A percentile compares a stretch with the other conserved stretches of the same genome.
Conservation (phyloP, 2,329 filamentous ascomycete species). For the Scopulariopsis brevicaulis region DNA sequence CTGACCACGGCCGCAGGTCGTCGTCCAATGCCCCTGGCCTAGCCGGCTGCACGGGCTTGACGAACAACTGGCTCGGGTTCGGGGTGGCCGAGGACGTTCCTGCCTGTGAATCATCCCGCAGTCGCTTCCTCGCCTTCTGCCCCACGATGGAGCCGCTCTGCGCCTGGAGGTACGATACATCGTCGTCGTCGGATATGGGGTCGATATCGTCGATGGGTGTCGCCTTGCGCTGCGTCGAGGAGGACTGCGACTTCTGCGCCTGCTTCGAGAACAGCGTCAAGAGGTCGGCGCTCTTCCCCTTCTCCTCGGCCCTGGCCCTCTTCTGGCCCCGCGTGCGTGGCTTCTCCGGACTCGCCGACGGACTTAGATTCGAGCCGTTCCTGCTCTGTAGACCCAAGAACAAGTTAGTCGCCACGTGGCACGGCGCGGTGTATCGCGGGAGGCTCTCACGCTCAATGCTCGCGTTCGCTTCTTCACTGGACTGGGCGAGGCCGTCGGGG, state of each 20-base stretch:
- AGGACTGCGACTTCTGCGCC: slow-evolving; percentile 32
- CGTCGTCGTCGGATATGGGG: slow-evolving; percentile 50
- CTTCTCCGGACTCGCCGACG: slow-evolving; percentile 35
- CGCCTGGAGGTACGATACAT: slow-evolving; percentile 37
- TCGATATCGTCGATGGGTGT: slow-evolving; percentile 36
- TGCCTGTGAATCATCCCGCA: slow-evolving; percentile 20
- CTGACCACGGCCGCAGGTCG: slow-evolving; percentile 72
- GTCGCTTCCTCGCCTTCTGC: slow-evolving; percentile 41
- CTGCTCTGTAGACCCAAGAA: neutral
- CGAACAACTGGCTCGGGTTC: slow-evolving; percentile 37
- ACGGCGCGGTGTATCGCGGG: neutral
- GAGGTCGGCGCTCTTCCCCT: slow-evolving; percentile 43
- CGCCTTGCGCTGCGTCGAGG: slow-evolving; percentile 7
- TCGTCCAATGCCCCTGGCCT: slow-evolving; percentile 23
- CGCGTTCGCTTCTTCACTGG: slow-evolving; percentile 20
- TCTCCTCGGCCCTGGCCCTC: slow-evolving; percentile 35
- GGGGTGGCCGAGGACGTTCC: slow-evolving; percentile 11
- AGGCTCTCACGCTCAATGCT: neutral
- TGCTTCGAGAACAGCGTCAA: slow-evolving; percentile 51
- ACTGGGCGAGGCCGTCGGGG: slow-evolving; percentile 26
- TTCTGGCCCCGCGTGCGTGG: slow-evolving; percentile 21
- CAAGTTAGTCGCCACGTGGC: neutral
- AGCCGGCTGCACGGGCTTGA: slow-evolving; percentile 26
- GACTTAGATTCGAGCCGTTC: slow-evolving; percentile 17
- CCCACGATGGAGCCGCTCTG: slow-evolving; percentile 43